phyloP scores from a whole-genome alignment of 345 rosid species.

The Camelina sativa region DNA sequence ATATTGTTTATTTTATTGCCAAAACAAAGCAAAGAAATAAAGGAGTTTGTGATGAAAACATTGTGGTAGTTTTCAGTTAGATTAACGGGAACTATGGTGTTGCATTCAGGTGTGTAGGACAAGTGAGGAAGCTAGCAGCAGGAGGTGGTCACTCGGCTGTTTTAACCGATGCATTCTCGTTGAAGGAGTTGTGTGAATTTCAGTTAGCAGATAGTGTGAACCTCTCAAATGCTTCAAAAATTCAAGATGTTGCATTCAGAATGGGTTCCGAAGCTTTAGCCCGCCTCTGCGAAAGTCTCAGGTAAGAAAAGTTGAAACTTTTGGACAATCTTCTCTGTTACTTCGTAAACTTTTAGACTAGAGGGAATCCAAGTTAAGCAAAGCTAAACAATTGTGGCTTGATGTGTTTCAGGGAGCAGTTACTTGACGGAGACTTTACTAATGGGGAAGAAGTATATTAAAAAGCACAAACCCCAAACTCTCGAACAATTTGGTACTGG shows the following conservation, averaged over 20 bases:
- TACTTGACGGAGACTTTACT: conserved; percentile 50
- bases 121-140: conserved; percentile 91
- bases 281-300: conserved; percentile 86
- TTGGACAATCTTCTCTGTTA: neutral
- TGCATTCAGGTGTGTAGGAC: conserved; percentile 82
- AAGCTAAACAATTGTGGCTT: conserved; percentile 28
- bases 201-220: conserved; percentile 79
- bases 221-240: conserved; percentile 67
- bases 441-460: conserved; percentile 51
- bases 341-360: neutral
- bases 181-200: conserved; percentile 93
- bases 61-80: neutral
- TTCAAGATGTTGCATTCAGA: conserved; percentile 83
- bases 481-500: conserved; percentile 2
- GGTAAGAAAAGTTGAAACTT: conserved; percentile 49
- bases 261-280: conserved; percentile 91
- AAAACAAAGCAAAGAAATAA: neutral
- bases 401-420: conserved; percentile 68
- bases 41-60: conserved; percentile 5
- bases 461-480: conserved; percentile 17
- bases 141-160: conserved; percentile 99
- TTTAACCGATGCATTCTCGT: conserved; percentile 90
- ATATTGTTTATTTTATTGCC: conserved; percentile 12
- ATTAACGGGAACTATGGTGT: conserved; percentile 19
- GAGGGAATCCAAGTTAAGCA: conserved; percentile 20